Conservation (phyloP, 2,329 filamentous ascomycete species). For the Fusarium sp. region DNA sequence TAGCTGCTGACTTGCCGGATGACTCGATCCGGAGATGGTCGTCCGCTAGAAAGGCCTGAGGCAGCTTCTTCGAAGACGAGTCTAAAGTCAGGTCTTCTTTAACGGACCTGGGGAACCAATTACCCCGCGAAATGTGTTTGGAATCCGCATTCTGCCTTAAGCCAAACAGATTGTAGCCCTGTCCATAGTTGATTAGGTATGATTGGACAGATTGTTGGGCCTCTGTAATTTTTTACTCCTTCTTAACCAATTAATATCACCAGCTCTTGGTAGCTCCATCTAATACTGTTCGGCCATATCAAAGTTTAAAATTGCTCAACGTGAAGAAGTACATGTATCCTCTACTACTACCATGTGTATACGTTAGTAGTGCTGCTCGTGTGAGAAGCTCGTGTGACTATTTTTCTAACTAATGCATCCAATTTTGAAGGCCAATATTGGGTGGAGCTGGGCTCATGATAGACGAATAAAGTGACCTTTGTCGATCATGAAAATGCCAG, state of each 20-base stretch:
- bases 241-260: not conserved
- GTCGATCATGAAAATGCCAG: constrained; percentile 15
- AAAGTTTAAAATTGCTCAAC: not conserved
- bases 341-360: not conserved
- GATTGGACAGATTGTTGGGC: constrained; percentile 14
- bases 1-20: constrained; percentile 19
- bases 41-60: constrained; percentile 7
- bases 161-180: not conserved
- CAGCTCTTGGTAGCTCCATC: not conserved
- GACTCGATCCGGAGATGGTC: constrained; percentile 27
- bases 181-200: not conserved
- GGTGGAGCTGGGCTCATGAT: not conserved
- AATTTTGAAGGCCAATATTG: constrained; percentile 6
- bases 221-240: not conserved
- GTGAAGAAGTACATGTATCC: not conserved
- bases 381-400: constrained; percentile 32
- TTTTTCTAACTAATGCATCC: not conserved
- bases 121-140: constrained; percentile 30
- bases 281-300: too few relatives aligned
- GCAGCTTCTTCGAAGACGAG: constrained; percentile 2
- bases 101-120: constrained; percentile 10
- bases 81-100: not conserved
- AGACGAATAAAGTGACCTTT: not conserved
- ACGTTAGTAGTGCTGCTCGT: not conserved
- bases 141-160: constrained; percentile 2